phyloP scores from a whole-genome alignment of 2,329 filamentous ascomycete species.

The Penicillium thymicola region DNA sequence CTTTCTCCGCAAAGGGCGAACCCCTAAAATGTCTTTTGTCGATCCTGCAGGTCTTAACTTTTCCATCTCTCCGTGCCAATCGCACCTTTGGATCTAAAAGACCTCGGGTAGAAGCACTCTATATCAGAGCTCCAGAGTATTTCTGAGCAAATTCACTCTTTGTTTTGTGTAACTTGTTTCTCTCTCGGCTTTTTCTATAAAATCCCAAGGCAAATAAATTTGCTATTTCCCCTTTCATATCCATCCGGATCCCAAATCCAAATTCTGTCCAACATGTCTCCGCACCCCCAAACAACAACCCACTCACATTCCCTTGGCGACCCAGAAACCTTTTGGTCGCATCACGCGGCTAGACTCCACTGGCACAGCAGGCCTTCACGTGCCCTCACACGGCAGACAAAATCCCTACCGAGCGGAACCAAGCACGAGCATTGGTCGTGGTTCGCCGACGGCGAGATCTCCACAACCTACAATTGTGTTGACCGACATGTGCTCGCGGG shows the following conservation, averaged over 20 bases:
- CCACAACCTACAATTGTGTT: constrained; percentile 86
- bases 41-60: neutral
- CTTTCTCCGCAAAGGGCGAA: neutral
- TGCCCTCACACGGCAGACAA: constrained; percentile 59
- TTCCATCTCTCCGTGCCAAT: constrained; percentile 3
- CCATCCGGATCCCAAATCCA: neutral
- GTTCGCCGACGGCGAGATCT: constrained; percentile 87
- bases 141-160: neutral
- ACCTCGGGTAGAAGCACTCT: neutral
- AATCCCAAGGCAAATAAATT: neutral
- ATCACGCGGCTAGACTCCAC: constrained; percentile 69
- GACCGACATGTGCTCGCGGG: constrained; percentile 82
- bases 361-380: constrained; percentile 75
- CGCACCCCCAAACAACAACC: constrained; percentile 49
- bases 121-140: neutral
- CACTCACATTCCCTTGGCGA: constrained; percentile 59
- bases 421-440: constrained; percentile 78
- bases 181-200: neutral
- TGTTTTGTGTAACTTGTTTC: neutral
- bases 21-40: neutral
- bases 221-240: neutral
- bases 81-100: neutral
- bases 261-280: constrained; percentile 12
- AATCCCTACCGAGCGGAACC: constrained; percentile 58
- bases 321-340: constrained; percentile 70